Evolutionary conservation across 176 grass and related monocot genomes (phyloP).

Genomic region (Avena atlantica): DNA sequence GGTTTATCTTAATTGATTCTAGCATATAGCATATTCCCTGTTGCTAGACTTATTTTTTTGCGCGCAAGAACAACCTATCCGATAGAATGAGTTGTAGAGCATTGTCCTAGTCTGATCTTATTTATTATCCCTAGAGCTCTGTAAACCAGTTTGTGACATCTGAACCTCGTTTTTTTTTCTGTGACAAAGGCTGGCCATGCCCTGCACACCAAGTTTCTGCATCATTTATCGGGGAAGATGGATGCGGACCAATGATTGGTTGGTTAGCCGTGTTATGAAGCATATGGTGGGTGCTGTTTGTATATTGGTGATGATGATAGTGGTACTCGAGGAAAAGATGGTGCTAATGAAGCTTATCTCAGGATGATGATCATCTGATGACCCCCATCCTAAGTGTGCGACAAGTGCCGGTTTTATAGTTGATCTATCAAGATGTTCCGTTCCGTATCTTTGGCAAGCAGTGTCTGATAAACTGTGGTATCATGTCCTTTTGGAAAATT

Average conservation of each 20-base stretch:
- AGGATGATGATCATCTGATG: constrained; percentile 21
- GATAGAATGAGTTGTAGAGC: background rate
- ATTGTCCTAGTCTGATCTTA: background rate
- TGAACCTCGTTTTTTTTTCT: constrained; percentile 14
- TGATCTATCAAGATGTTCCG: background rate
- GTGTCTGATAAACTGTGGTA: background rate
- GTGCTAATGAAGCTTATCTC: constrained; percentile 19
- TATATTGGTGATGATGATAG: constrained; percentile 23
- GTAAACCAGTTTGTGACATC: constrained; percentile 1
- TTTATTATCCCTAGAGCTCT: constrained; percentile 6
- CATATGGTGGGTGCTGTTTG: constrained; percentile 1
- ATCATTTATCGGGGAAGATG: constrained; percentile 40
- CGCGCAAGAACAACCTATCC: constrained; percentile 36
- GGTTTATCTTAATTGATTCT: constrained; percentile 42
- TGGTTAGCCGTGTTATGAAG: constrained; percentile 8
- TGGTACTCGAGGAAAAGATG: background rate
- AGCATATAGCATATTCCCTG: constrained; percentile 44
- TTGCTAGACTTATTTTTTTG: background rate
- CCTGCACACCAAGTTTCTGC: constrained; percentile 59
- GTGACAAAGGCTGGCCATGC: constrained; percentile 61
- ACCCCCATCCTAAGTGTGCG: background rate
- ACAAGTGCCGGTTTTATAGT: background rate
- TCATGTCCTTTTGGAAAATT: background rate
- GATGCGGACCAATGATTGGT: constrained; percentile 31
- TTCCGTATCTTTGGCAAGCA: background rate